phyloP scores from a whole-genome alignment of 169 alveolate genomes.

The Plasmodium cynomolgi region DNA sequence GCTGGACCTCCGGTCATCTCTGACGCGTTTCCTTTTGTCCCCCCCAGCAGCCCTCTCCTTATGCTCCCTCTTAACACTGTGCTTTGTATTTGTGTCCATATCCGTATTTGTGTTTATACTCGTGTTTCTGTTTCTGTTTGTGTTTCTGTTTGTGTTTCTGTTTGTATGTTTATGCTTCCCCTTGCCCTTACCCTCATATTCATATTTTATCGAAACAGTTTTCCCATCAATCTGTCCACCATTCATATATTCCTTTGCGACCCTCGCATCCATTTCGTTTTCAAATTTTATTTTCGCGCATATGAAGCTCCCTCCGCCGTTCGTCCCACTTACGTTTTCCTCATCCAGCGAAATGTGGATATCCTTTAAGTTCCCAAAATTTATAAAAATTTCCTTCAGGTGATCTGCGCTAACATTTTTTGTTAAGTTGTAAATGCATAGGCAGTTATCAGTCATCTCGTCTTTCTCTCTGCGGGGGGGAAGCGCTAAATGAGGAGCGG shows the following conservation, averaged over 20 bases:
- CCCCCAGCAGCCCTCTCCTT: neutral
- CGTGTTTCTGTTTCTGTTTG: too few relatives aligned
- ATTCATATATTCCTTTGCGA: slow-evolving; percentile 48
- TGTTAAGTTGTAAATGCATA: slow-evolving; percentile 32
- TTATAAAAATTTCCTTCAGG: slow-evolving; percentile 51
- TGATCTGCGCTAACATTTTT: slow-evolving; percentile 38
- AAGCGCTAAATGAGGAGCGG: neutral
- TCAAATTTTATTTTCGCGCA: slow-evolving; percentile 44
- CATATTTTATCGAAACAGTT: slow-evolving; percentile 48
- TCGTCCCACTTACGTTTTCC: slow-evolving; percentile 8
- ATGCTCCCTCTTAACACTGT: neutral
- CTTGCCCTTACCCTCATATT: slow-evolving; percentile 1
- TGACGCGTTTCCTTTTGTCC: neutral
- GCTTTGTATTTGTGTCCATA: neutral
- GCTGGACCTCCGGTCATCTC: neutral
- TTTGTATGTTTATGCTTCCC: slow-evolving; percentile 13
- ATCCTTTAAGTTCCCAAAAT: slow-evolving; percentile 53
- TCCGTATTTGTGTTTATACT: too few relatives aligned
- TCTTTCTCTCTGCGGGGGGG: neutral
- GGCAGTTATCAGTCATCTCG: slow-evolving; percentile 27
- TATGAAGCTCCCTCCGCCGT: neutral
- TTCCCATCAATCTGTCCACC: slow-evolving; percentile 71
- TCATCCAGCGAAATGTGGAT: slow-evolving; percentile 6
- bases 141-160: too few relatives aligned
- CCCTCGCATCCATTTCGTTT: slow-evolving; percentile 25